Conservation (phyloP, 495 filamentous ascomycete genomes). For the Emericellopsis terricola region DNA sequence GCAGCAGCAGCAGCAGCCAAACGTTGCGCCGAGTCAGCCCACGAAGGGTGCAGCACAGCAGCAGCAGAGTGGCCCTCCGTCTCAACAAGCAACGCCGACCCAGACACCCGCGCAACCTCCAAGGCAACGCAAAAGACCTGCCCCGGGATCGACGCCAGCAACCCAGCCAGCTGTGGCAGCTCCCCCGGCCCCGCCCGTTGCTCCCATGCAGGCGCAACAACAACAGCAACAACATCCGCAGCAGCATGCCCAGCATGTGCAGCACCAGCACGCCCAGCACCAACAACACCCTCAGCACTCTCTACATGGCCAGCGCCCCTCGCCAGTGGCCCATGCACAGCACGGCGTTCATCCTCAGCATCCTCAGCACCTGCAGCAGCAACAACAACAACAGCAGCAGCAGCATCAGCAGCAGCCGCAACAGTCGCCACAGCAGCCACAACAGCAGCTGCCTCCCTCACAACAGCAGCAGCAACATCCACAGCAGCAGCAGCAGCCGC, state of each 20-base stretch:
- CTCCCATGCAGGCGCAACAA: slow-evolving; percentile 7
- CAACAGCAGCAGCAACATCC: too few species aligned
- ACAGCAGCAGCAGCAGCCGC: too few species aligned
- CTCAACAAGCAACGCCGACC: slow-evolving; percentile 23
- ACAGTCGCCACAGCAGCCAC: slow-evolving; percentile 13
- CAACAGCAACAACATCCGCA: slow-evolving; percentile 8
- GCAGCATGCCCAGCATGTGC: slow-evolving; percentile 3
- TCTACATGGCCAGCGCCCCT: too few species aligned
- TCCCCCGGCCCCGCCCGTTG: slow-evolving; percentile 9
- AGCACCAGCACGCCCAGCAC: background rate
- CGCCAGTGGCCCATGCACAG: too few species aligned
- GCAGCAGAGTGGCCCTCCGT: slow-evolving; percentile 10
- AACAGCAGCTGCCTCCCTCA: too few species aligned
- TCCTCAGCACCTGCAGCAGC: too few species aligned
- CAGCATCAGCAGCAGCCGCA: too few species aligned
- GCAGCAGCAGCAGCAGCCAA: slow-evolving; percentile 17
- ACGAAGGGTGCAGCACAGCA: slow-evolving; percentile 18
- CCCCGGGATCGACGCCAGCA: slow-evolving; percentile 6
- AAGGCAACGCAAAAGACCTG: slow-evolving; percentile 11
- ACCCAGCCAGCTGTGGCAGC: background rate
- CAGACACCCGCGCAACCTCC: slow-evolving; percentile 14
- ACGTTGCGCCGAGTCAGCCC: slow-evolving; percentile 19
- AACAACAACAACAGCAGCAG: too few species aligned
- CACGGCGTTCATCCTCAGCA: too few species aligned
- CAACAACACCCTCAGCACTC: too few species aligned